Percentiles rank a stretch among this genome's conserved stretches.
These are phyloP conservation scores for Talaromyces sp. DNA, from an alignment of 2,329 filamentous ascomycete species.

Conservation along the genomic window DNA sequence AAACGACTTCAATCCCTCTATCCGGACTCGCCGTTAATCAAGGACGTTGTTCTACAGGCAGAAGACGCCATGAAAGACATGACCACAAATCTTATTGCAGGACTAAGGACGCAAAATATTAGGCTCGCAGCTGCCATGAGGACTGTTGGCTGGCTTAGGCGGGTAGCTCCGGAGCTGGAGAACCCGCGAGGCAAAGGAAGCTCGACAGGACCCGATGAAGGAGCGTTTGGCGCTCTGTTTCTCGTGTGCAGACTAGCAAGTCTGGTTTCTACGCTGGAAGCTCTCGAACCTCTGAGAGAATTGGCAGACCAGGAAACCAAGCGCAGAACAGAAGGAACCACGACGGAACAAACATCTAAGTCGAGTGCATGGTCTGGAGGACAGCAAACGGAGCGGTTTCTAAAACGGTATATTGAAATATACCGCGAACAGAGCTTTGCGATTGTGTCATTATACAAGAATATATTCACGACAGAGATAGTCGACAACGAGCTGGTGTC, in stretches of 20 bases:
- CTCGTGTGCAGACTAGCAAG: slow-evolving; percentile 80
- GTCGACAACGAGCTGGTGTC: slow-evolving; percentile 23
- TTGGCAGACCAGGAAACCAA: slow-evolving; percentile 80
- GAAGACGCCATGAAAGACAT: slow-evolving; percentile 85
- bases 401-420: slow-evolving; percentile 95
- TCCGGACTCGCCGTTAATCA: slow-evolving; percentile 70
- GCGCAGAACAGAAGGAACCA: slow-evolving; percentile 33
- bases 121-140: slow-evolving; percentile 88
- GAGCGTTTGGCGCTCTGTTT: slow-evolving; percentile 76
- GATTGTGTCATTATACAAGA: slow-evolving; percentile 90
- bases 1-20: slow-evolving; percentile 79
- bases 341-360: slow-evolving; percentile 17
- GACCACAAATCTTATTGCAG: slow-evolving; percentile 75
- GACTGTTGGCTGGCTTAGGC: slow-evolving; percentile 83
- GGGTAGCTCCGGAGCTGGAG: slow-evolving; percentile 77
- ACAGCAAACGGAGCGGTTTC: slow-evolving; percentile 87
- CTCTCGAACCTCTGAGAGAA: slow-evolving; percentile 77
- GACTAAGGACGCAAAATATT: slow-evolving; percentile 70
- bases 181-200: slow-evolving; percentile 27
- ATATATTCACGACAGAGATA: slow-evolving; percentile 67
- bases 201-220: slow-evolving; percentile 45
- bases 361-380: slow-evolving; percentile 49
- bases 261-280: slow-evolving; percentile 72
- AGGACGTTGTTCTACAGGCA: slow-evolving; percentile 69
- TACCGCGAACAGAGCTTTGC: slow-evolving; percentile 97